Percentiles rank a stretch among this genome's conserved stretches.
phyloP scores from a whole-genome alignment of 495 filamentous ascomycete genomes.

The Daldinia bambusicola region DNA sequence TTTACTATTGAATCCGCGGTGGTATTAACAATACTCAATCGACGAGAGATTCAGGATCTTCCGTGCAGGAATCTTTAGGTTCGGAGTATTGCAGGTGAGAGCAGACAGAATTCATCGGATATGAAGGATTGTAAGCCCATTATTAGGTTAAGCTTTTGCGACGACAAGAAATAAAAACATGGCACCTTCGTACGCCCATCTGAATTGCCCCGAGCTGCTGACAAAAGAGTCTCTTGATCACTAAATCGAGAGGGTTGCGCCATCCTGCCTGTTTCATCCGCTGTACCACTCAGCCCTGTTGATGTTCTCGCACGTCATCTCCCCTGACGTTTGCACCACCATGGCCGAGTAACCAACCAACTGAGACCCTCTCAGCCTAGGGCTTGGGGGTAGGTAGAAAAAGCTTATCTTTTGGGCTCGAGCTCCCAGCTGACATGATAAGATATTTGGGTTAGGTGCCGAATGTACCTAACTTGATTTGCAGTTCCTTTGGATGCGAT shows the following conservation, averaged over 20 bases:
- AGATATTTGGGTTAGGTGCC: neutral
- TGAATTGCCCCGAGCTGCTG: slow-evolving; percentile 35
- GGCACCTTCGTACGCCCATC: slow-evolving; percentile 31
- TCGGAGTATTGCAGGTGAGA: neutral
- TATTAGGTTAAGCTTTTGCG: slow-evolving; percentile 11
- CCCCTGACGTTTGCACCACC: slow-evolving; percentile 35
- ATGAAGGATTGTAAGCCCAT: slow-evolving; percentile 5
- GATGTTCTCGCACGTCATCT: slow-evolving; percentile 42
- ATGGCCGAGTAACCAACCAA: slow-evolving; percentile 5
- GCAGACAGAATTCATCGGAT: neutral
- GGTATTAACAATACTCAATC: neutral
- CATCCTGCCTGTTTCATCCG: slow-evolving; percentile 38
- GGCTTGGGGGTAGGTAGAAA: neutral
- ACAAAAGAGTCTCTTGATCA: slow-evolving; percentile 40
- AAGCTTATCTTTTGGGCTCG: slow-evolving; percentile 1
- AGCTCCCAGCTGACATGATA: slow-evolving; percentile 1
- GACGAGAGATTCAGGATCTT: neutral
- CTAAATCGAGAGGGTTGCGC: slow-evolving; percentile 34
- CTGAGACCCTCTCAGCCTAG: neutral
- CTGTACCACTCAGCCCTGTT: slow-evolving; percentile 36
- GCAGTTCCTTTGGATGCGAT: neutral
- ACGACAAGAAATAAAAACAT: slow-evolving; percentile 3
- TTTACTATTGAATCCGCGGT: neutral
- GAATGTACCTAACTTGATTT: neutral
- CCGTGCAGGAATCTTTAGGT: neutral